phyloP scores from a whole-genome alignment of 2,329 filamentous ascomycete genomes.

The Coccinonectria pachysandricola region DNA sequence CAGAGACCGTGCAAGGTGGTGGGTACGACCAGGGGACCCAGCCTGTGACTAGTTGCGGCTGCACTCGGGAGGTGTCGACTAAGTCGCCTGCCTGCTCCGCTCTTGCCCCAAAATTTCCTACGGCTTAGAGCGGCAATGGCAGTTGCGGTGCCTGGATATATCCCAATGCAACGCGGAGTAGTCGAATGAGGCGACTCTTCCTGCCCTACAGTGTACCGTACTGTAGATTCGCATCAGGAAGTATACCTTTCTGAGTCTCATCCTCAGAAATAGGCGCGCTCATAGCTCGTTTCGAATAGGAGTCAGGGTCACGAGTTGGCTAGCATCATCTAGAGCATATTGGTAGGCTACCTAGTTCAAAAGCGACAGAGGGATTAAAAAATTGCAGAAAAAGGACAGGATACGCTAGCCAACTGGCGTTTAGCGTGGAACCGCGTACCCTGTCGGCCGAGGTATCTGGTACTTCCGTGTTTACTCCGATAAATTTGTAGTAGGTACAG shows the following conservation, averaged over 20 bases:
- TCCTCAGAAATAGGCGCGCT: too few species aligned
- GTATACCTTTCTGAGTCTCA: too few species aligned
- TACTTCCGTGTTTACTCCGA: constrained; percentile 17
- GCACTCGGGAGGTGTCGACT: constrained; percentile 11
- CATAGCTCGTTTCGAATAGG: too few species aligned
- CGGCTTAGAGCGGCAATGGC: constrained; percentile 21
- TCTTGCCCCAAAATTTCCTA: constrained; percentile 11
- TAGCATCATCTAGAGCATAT: too few species aligned
- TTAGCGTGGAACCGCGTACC: constrained; percentile 13
- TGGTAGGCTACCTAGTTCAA: too few species aligned
- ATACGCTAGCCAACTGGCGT: constrained; percentile 18
- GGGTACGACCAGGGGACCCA: constrained; percentile 16
- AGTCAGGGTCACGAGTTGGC: too few species aligned
- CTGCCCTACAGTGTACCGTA: too few species aligned
- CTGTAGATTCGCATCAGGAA: too few species aligned
- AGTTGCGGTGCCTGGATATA: too few species aligned
- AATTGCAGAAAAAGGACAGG: constrained; percentile 8
- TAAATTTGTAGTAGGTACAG: too few species aligned
- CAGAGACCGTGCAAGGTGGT: constrained; percentile 6
- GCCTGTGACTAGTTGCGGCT: constrained; percentile 5
- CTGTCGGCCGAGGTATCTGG: constrained; percentile 13
- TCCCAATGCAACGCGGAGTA: constrained; percentile 2
- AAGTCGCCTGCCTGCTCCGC: constrained; percentile 5
- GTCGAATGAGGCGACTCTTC: constrained; percentile 5
- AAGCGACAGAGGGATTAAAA: constrained; percentile 12